A percentile compares a stretch with the other conserved stretches of the same genome.
Evolutionary conservation across 1,284 basidiomycete species (phyloP).

Genomic region (Pseudozyma tsukubaensis): DNA sequence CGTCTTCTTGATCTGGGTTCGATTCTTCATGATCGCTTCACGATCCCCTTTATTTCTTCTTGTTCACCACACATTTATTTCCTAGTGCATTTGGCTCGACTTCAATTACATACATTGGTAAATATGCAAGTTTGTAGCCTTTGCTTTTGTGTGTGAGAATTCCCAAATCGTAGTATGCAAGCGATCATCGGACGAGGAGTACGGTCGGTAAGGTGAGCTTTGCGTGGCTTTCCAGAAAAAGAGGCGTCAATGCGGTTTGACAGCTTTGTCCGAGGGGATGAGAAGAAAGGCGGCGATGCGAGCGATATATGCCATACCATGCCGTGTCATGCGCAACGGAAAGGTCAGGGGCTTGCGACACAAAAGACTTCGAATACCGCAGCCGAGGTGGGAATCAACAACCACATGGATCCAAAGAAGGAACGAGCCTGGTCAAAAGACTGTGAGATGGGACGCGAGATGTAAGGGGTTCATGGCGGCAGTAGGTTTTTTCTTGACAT

Average conservation of each 20-base stretch:
- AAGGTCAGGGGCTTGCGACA: constrained; percentile 5
- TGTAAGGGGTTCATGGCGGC: constrained; percentile 6
- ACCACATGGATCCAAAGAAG: not conserved
- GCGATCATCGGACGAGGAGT: too few species aligned
- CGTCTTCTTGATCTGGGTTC: constrained; percentile 20
- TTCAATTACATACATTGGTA: constrained; percentile 1
- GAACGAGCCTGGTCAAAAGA: too few species aligned
- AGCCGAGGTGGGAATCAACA: constrained; percentile 15
- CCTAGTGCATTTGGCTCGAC: constrained; percentile 2
- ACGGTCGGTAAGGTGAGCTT: too few species aligned
- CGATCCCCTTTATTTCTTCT: not conserved
- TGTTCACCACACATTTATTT: not conserved
- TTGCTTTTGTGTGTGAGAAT: too few species aligned
- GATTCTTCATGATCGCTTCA: constrained; percentile 1
- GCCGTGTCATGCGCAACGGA: constrained; percentile 19
- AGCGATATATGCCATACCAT: constrained; percentile 6
- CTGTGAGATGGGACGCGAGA: constrained; percentile 8
- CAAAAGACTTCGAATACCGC: not conserved
- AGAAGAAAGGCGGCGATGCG: constrained; percentile 4
- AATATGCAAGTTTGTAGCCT: too few species aligned
- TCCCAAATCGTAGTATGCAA: too few species aligned
- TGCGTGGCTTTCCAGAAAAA: constrained; percentile 1
- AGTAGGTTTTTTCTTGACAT: not conserved
- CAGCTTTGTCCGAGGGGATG: constrained; percentile 11
- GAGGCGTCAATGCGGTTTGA: not conserved